Evolutionary conservation across 768 basidiomycete species (phyloP).

Genomic region (Russula compacta): DNA sequence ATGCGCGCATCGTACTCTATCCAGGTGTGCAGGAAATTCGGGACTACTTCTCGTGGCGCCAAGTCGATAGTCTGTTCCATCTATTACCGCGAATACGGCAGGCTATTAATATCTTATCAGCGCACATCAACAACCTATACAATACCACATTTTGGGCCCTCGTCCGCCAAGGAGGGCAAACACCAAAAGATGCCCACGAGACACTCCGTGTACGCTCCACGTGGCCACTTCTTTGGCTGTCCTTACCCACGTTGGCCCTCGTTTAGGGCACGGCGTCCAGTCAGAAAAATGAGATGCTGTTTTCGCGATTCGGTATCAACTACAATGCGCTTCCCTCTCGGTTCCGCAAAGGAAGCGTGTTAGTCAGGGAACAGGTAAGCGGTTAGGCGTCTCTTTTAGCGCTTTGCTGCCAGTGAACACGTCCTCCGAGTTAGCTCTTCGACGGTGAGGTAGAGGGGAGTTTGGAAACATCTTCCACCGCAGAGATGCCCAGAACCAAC

Average conservation of each 20-base stretch:
- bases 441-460: background rate
- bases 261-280: slow-evolving; percentile 78
- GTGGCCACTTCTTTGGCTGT: background rate
- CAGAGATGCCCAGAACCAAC: background rate
- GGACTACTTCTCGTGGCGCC: slow-evolving; percentile 95
- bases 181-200: slow-evolving; percentile 72
- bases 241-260: background rate
- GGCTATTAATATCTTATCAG: slow-evolving; percentile 33
- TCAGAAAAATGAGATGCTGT: slow-evolving; percentile 89
- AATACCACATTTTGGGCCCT: slow-evolving; percentile 96
- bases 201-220: slow-evolving; percentile 50
- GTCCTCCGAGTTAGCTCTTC: background rate
- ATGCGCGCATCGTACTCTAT: slow-evolving; percentile 80
- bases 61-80: slow-evolving; percentile 77
- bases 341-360: slow-evolving; percentile 78
- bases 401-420: background rate
- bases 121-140: slow-evolving; percentile 96
- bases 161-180: slow-evolving; percentile 71
- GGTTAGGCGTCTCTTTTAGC: background rate
- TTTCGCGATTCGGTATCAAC: slow-evolving; percentile 73
- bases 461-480: background rate
- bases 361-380: slow-evolving; percentile 57
- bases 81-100: background rate
- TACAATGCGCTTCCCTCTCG: slow-evolving; percentile 68
- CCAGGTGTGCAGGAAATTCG: slow-evolving; percentile 61